phyloP scores from a whole-genome alignment of 2,329 filamentous ascomycete species.

The Aspergillus ochraceoroseus region DNA sequence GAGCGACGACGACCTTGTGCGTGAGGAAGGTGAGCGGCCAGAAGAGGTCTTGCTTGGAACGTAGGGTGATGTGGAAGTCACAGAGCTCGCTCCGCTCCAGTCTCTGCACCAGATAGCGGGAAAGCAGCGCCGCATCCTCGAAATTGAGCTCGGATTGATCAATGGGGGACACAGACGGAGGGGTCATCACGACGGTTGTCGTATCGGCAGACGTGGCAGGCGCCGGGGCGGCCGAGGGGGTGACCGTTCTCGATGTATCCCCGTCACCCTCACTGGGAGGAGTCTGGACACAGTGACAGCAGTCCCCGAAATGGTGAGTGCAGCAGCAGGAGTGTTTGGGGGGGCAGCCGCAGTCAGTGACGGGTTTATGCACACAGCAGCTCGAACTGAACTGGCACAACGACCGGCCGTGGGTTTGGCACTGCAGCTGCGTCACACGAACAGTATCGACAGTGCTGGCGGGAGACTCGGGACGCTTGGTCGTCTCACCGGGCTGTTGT shows the following conservation, averaged over 20 bases:
- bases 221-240: not conserved
- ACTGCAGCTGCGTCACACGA: not conserved
- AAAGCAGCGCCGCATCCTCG: slow-evolving; percentile 2
- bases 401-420: slow-evolving; percentile 9
- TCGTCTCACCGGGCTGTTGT: too few species aligned
- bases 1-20: slow-evolving; percentile 25
- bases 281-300: slow-evolving; percentile 20
- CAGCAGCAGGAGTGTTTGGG: slow-evolving; percentile 21
- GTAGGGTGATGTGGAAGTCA: slow-evolving; percentile 24
- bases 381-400: slow-evolving; percentile 16
- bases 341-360: slow-evolving; percentile 15
- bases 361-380: slow-evolving; percentile 21
- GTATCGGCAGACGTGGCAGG: not conserved
- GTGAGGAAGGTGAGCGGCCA: slow-evolving; percentile 16
- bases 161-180: not conserved
- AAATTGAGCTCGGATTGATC: too few species aligned
- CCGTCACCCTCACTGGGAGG: too few species aligned
- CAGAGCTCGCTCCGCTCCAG: slow-evolving; percentile 17
- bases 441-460: too few species aligned
- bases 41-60: slow-evolving; percentile 19
- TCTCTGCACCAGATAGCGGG: slow-evolving; percentile 15
- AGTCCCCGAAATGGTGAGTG: slow-evolving; percentile 22
- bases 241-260: not conserved
- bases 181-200: not conserved
- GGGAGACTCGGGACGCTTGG: too few species aligned